Conservation (phyloP, 257 asterid genomes). For the Plantago ovata region DNA sequence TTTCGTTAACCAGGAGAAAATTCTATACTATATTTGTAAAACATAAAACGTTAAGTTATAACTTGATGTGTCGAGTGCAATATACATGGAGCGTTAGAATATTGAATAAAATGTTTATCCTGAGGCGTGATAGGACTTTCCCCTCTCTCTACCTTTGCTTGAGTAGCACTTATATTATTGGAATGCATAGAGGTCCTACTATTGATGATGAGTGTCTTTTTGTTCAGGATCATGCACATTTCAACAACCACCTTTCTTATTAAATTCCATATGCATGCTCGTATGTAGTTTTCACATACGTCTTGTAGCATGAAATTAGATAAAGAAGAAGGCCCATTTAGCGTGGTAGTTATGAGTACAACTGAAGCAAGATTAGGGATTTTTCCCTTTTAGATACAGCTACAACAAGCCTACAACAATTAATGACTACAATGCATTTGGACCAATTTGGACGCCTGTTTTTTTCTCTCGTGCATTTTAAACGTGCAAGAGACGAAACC, state of each 20-base stretch:
- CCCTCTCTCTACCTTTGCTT: constrained; percentile 35
- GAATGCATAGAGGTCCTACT: background rate
- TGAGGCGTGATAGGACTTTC: too few species aligned
- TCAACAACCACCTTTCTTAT: background rate
- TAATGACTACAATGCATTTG: too few species aligned
- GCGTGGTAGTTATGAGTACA: constrained; percentile 12
- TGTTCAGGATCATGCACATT: constrained; percentile 19
- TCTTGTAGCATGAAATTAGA: constrained; percentile 26
- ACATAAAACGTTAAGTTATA: too few species aligned
- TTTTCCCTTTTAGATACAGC: background rate
- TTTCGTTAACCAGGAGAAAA: too few species aligned
- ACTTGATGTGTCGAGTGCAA: too few species aligned
- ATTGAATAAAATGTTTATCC: too few species aligned
- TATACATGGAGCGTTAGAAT: too few species aligned
- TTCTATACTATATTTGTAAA: too few species aligned
- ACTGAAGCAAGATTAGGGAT: background rate
- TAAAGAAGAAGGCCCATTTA: constrained; percentile 20
- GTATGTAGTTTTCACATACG: constrained; percentile 39
- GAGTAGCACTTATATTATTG: constrained; percentile 29
- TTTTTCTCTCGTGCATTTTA: too few species aligned
- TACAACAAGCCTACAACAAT: too few species aligned
- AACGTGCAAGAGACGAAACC: too few species aligned
- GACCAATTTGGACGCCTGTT: too few species aligned
- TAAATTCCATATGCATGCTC: constrained; percentile 15
- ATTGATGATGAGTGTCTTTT: background rate